Evolutionary conservation across 305 asterid genomes (phyloP), one percentile per base, ranked within the genome.

Genomic region (Striga hermonthica): DNA sequence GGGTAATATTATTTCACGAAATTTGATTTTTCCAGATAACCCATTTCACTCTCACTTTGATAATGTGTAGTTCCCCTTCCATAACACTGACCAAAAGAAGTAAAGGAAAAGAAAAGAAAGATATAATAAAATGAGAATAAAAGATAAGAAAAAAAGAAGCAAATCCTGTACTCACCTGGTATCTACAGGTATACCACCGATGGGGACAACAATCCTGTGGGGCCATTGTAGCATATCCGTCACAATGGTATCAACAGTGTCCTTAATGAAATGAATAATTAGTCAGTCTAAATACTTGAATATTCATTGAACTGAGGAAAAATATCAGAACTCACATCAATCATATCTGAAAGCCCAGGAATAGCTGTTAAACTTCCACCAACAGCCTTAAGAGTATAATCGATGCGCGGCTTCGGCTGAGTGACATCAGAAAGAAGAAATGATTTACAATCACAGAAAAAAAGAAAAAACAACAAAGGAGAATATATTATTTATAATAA

Each of bases 191-290:
- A 54, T 54, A 7, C 59, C 59, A 22, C 59, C 59, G 7, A 93
- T 76, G 61, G 95, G 97, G 73, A 90, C 97, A 72, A 93, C 95
- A 65, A 90, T 90, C 70, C 97, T 82, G 82, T 93, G 97, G 22
- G 99, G 99, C 97, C 99, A 93, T 75, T 88, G 95, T 36, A 93
- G 89, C 89, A 75, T 93, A 76, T 93, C 99, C 38, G 87, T 79
- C 67, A 93, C 89, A 44, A 93, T 93, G 57, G 96, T 64, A 54
- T 72, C 63, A 50, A 93, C 99, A 62, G 93, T 93, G 74, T 93
- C 99, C 99, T 93, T 64, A 41, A 54, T 28, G 59, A 56, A 70
- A 57, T 63, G 55, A 71, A 74, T 62, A 70, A 71, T 67, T 72
- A 48, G 72, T 69, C 72, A 77, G 78, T 72, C 71, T 8, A 53